A percentile compares a stretch with the other conserved stretches of the same genome.
These are phyloP conservation scores for Verticillium klebahnii DNA, from an alignment of 2,329 filamentous ascomycete species.

Conservation along the genomic window DNA sequence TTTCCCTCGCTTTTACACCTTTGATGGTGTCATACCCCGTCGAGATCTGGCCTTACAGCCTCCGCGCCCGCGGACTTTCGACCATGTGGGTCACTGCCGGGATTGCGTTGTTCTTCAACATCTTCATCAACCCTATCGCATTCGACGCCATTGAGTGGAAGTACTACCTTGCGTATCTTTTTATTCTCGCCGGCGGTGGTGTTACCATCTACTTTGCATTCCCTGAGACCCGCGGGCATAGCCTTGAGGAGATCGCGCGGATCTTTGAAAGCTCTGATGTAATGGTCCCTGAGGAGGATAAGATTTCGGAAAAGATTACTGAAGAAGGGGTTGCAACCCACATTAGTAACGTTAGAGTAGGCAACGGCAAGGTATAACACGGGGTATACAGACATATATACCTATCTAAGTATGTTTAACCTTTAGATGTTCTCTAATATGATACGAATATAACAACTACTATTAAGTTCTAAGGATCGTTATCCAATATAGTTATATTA, in stretches of 20 bases:
- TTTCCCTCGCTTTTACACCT: slow-evolving; percentile 28
- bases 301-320: background rate
- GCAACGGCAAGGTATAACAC: background rate
- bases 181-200: slow-evolving; percentile 13
- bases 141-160: slow-evolving; percentile 34
- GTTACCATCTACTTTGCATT: slow-evolving; percentile 22
- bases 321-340: background rate
- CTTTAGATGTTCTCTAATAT: no score
- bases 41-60: slow-evolving; percentile 20
- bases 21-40: slow-evolving; percentile 23
- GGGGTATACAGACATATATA: no score
- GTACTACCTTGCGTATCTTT: slow-evolving; percentile 39
- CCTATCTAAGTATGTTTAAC: no score
- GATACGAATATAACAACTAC: no score
- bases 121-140: slow-evolving; percentile 36
- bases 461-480: no score
- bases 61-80: slow-evolving; percentile 9
- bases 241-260: slow-evolving; percentile 31
- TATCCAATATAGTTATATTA: no score
- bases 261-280: background rate
- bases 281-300: background rate
- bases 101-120: slow-evolving; percentile 12
- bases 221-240: slow-evolving; percentile 23
- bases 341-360: background rate
- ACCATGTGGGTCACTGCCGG: background rate